These are phyloP conservation scores for Trichophyton rubrum DNA, from an alignment of 2,329 filamentous ascomycete genomes.

Conservation along the genomic window DNA sequence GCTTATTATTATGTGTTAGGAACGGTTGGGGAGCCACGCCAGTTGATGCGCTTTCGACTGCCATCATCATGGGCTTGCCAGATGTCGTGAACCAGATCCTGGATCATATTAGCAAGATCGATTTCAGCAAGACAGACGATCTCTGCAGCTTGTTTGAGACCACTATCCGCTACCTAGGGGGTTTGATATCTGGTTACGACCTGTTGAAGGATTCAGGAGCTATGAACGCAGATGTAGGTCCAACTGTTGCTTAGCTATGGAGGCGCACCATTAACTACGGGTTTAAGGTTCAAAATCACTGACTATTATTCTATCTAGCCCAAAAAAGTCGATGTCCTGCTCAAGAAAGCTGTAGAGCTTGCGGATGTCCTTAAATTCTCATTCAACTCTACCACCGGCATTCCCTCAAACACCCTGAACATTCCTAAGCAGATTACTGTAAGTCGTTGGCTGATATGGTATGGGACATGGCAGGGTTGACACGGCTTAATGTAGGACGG, in stretches of 20 bases:
- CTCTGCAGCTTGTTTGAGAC: slow-evolving; percentile 75
- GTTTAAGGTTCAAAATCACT: background rate
- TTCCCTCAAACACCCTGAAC: slow-evolving; percentile 58
- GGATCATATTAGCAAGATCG: slow-evolving; percentile 54
- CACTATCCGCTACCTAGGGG: slow-evolving; percentile 76
- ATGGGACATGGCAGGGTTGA: slow-evolving; percentile 8
- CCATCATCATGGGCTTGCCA: slow-evolving; percentile 59
- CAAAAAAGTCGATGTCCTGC: slow-evolving; percentile 29
- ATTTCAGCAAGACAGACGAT: slow-evolving; percentile 52
- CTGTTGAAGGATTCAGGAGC: slow-evolving; percentile 55
- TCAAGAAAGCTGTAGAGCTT: slow-evolving; percentile 55
- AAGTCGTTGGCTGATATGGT: background rate
- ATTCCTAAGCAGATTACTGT: slow-evolving; percentile 40
- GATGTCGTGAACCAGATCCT: slow-evolving; percentile 60
- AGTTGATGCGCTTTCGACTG: slow-evolving; percentile 68
- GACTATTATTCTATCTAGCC: slow-evolving; percentile 6
- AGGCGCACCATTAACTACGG: background rate
- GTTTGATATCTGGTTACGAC: slow-evolving; percentile 58
- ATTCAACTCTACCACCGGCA: slow-evolving; percentile 62
- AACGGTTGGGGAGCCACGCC: slow-evolving; percentile 79
- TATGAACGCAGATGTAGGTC: slow-evolving; percentile 34
- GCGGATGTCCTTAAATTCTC: slow-evolving; percentile 63
- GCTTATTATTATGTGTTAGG: slow-evolving; percentile 32
- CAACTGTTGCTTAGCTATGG: background rate
- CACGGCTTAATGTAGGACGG: slow-evolving; percentile 27